Evolutionary conservation across 177 flowering plant species (phyloP).

Genomic region (Vitis hybrid): DNA sequence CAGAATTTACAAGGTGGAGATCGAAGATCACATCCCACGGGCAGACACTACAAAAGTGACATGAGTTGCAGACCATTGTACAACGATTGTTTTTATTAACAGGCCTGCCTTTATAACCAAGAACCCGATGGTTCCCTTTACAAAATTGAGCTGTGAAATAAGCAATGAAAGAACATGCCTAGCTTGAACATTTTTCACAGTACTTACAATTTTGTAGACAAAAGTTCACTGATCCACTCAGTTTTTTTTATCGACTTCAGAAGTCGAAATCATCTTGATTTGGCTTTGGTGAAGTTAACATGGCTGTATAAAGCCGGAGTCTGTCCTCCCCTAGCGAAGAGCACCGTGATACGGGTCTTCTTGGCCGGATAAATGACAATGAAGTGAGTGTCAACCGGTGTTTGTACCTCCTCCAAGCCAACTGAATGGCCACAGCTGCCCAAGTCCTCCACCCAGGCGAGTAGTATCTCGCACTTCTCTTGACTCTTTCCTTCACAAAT

Average conservation of each 20-base stretch:
- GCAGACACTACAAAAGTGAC: too few relatives aligned
- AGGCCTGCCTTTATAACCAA: too few relatives aligned
- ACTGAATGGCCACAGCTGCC: slow-evolving; percentile 94
- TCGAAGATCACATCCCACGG: too few relatives aligned
- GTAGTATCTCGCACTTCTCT: slow-evolving; percentile 84
- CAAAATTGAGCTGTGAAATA: too few relatives aligned
- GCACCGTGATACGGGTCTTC: slow-evolving; percentile 77
- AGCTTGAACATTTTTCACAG: too few relatives aligned
- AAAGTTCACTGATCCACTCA: too few relatives aligned
- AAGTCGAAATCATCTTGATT: slow-evolving; percentile 75
- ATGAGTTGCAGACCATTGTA: too few relatives aligned
- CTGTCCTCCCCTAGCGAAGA: slow-evolving; percentile 84
- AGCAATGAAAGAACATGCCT: too few relatives aligned
- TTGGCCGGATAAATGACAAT: slow-evolving; percentile 76
- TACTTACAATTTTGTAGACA: too few relatives aligned
- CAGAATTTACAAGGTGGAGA: too few relatives aligned
- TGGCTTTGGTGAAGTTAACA: slow-evolving; percentile 93
- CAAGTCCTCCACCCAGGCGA: slow-evolving; percentile 98
- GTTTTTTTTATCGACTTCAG: slow-evolving; percentile 10
- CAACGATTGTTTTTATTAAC: too few relatives aligned
- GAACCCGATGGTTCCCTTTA: too few relatives aligned
- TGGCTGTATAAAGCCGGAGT: slow-evolving; percentile 84
- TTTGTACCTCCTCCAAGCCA: slow-evolving; percentile 88
- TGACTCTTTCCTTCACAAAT: slow-evolving; percentile 78
- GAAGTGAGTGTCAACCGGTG: slow-evolving; percentile 79